Conservation (phyloP, 441 rosid species). For the Francoa sonchifolia region DNA sequence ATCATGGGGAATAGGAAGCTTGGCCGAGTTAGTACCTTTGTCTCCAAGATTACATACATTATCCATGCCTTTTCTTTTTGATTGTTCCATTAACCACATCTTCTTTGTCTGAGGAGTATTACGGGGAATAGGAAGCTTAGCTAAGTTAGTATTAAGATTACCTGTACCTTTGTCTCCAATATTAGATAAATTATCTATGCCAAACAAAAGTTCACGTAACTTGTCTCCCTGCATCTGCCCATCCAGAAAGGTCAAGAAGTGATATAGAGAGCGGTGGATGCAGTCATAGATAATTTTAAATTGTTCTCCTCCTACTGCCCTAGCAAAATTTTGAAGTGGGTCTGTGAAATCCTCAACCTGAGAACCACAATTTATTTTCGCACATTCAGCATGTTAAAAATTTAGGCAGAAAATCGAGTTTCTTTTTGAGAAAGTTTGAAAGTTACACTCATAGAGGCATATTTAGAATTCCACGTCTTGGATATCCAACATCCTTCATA, state of each 20-base stretch:
- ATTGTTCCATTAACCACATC: slow-evolving; percentile 3
- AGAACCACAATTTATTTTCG: background rate
- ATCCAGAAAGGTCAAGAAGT: slow-evolving; percentile 18
- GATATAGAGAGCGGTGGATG: slow-evolving; percentile 19
- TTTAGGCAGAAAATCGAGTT: background rate
- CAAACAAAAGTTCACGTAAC: slow-evolving; percentile 18
- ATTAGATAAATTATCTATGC: slow-evolving; percentile 2
- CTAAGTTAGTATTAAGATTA: background rate
- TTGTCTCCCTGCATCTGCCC: slow-evolving; percentile 9
- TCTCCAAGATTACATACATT: too few relatives aligned
- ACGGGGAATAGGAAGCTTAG: background rate
- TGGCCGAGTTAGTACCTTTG: too few relatives aligned
- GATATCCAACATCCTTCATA: slow-evolving; percentile 31
- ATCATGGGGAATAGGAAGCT: too few relatives aligned
- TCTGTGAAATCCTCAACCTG: slow-evolving; percentile 41
- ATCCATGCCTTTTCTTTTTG: too few relatives aligned
- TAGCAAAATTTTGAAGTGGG: slow-evolving; percentile 28
- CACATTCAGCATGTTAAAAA: background rate
- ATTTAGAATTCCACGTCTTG: slow-evolving; percentile 17
- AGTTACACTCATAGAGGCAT: slow-evolving; percentile 17
- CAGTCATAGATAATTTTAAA: slow-evolving; percentile 21
- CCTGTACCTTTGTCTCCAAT: background rate
- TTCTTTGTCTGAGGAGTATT: slow-evolving; percentile 6
- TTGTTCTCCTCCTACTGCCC: slow-evolving; percentile 27
- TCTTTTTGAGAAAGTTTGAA: background rate